Percentiles rank a stretch among this genome's conserved stretches.
phyloP scores from a whole-genome alignment of 2,329 filamentous ascomycete species.

The Botrytis paeoniae region DNA sequence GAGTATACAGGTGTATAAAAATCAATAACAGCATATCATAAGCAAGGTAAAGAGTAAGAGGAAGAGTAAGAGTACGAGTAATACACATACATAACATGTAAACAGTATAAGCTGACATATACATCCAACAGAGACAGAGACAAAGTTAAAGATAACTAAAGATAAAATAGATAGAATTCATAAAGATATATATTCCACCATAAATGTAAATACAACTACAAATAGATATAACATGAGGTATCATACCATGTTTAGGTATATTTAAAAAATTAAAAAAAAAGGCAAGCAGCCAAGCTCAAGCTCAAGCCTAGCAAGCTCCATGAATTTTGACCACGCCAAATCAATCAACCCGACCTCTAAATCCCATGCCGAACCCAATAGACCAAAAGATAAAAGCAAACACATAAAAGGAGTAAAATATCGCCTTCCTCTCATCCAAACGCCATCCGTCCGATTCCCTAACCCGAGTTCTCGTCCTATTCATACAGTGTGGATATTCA shows the following conservation, averaged over 20 bases:
- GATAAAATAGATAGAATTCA: neutral
- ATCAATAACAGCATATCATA: no score
- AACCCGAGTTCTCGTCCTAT: neutral
- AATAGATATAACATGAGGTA: neutral
- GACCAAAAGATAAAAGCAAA: neutral
- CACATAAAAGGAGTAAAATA: neutral
- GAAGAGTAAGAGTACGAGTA: no score
- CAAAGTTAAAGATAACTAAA: no score
- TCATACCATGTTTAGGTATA: neutral
- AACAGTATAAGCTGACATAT: neutral
- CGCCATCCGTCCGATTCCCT: neutral
- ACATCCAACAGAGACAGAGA: no score
- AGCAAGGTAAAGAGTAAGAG: neutral
- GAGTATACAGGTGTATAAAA: no score
- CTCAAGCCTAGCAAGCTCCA: neutral
- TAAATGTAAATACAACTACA: neutral
- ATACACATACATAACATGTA: neutral
- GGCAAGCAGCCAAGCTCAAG: neutral
- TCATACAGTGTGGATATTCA: conserved; percentile 4
- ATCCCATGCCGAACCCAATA: neutral
- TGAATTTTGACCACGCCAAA: neutral
- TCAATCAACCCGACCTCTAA: neutral
- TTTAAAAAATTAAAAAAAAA: neutral
- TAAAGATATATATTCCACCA: neutral
- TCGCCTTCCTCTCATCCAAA: neutral